Evolutionary conservation across 1,284 basidiomycete genomes (phyloP).

Genomic region (Sporisorium scitamineum): DNA sequence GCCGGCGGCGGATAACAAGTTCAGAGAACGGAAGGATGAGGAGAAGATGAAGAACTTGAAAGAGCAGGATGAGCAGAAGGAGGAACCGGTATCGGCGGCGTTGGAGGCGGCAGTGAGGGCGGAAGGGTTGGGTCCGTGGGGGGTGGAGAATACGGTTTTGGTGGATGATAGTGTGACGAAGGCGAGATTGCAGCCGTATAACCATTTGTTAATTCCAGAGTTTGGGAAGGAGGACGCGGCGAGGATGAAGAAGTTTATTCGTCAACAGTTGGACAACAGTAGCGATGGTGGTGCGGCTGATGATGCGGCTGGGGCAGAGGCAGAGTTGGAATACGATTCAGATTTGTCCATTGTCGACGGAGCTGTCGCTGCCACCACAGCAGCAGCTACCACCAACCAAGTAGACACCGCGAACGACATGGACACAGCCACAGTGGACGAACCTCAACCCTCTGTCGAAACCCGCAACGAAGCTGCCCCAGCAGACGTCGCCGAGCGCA

Average conservation of each 20-base stretch:
- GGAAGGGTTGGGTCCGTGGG: conserved; percentile 63
- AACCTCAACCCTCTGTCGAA: neutral
- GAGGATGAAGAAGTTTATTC: conserved; percentile 30
- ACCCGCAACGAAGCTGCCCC: neutral
- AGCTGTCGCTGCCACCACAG: neutral
- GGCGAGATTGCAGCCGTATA: conserved; percentile 79
- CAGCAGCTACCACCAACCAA: neutral
- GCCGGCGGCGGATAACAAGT: conserved; percentile 17
- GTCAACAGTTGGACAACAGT: conserved; percentile 8
- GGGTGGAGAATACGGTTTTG: conserved; percentile 81
- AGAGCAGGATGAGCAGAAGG: neutral
- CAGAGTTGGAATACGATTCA: conserved; percentile 35
- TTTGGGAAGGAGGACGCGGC: conserved; percentile 44
- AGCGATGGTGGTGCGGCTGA: conserved; percentile 3
- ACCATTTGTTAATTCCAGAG: conserved; percentile 62
- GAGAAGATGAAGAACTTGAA: conserved; percentile 3
- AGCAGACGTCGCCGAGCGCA: neutral
- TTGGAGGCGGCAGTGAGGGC: conserved; percentile 16
- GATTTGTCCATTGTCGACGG: conserved; percentile 26
- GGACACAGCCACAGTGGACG: neutral
- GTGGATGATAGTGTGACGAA: conserved; percentile 85
- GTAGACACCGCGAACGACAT: neutral
- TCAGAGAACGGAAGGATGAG: conserved; percentile 6
- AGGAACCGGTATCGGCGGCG: conserved; percentile 11
- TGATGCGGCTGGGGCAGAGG: conserved; percentile 9